Percentiles rank a stretch among this genome's conserved stretches.
Conservation (phyloP, 2,329 filamentous ascomycete species). For the Aureobasidium sp. region DNA sequence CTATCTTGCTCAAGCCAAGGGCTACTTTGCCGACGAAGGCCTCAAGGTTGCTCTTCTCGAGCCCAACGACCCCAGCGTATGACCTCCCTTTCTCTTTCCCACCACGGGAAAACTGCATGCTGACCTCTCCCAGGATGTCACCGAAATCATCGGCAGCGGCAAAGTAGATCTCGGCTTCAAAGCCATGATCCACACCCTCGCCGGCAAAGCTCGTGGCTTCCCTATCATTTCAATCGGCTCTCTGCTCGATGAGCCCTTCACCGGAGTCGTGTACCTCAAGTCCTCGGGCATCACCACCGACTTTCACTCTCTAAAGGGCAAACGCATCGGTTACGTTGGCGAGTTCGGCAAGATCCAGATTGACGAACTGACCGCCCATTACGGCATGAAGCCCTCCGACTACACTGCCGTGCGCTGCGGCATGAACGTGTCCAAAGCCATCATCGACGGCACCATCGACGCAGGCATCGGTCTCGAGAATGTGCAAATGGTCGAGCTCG, state of each 20-base stretch:
- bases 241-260: conserved; percentile 71
- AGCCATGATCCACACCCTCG: conserved; percentile 75
- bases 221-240: conserved; percentile 65
- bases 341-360: conserved; percentile 80
- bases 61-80: conserved; percentile 65
- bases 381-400: conserved; percentile 62
- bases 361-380: conserved; percentile 69
- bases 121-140: conserved; percentile 53
- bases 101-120: neutral
- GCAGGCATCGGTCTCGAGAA: conserved; percentile 72
- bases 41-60: conserved; percentile 70
- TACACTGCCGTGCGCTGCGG: conserved; percentile 71
- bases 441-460: conserved; percentile 63
- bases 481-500: conserved; percentile 74
- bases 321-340: conserved; percentile 69
- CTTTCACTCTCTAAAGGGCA: conserved; percentile 66
- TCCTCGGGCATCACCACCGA: conserved; percentile 64
- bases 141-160: conserved; percentile 67
- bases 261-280: conserved; percentile 68
- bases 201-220: conserved; percentile 66
- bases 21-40: conserved; percentile 65
- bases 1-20: conserved; percentile 67
- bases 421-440: conserved; percentile 72
- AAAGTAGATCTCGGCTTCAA: conserved; percentile 75
- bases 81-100: conserved; percentile 15